Conservation (phyloP, 2,329 filamentous ascomycete genomes). For the Paecilomyces sp. region DNA sequence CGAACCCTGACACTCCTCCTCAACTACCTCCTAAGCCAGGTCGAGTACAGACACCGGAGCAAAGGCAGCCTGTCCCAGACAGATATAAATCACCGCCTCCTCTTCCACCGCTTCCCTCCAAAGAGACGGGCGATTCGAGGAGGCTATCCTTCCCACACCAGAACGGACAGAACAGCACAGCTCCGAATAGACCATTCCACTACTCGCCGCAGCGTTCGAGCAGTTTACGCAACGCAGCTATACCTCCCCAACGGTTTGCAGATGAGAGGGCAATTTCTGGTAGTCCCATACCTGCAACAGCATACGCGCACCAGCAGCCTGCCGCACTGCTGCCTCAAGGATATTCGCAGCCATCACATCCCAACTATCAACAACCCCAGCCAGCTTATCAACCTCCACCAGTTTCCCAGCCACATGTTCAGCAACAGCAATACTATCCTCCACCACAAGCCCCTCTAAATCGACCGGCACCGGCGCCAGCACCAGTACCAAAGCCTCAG, state of each 20-base stretch:
- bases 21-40: slow-evolving; percentile 32
- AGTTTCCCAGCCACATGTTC: slow-evolving; percentile 11
- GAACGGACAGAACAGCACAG: slow-evolving; percentile 3
- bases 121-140: slow-evolving; percentile 15
- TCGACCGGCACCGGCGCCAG: slow-evolving; percentile 13
- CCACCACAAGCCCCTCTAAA: slow-evolving; percentile 17
- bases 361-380: slow-evolving; percentile 18
- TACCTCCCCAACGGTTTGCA: slow-evolving; percentile 2
- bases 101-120: slow-evolving; percentile 32
- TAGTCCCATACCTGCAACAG: background rate
- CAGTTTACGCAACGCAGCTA: slow-evolving; percentile 9
- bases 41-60: slow-evolving; percentile 10
- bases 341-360: slow-evolving; percentile 7
- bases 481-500: slow-evolving; percentile 23
- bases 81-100: slow-evolving; percentile 24
- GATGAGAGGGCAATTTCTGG: background rate
- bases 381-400: slow-evolving; percentile 14
- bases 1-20: slow-evolving; percentile 22
- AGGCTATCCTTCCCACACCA: slow-evolving; percentile 9
- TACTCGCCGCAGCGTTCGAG: slow-evolving; percentile 22
- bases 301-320: slow-evolving; percentile 3
- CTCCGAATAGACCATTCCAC: slow-evolving; percentile 12
- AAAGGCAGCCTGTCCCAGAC: slow-evolving; percentile 13
- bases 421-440: slow-evolving; percentile 12
- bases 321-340: slow-evolving; percentile 1